Percentiles rank a stretch among this genome's conserved stretches.
Evolutionary conservation across 2,329 filamentous ascomycete genomes (phyloP).

Genomic region (Cadophora sp.): DNA sequence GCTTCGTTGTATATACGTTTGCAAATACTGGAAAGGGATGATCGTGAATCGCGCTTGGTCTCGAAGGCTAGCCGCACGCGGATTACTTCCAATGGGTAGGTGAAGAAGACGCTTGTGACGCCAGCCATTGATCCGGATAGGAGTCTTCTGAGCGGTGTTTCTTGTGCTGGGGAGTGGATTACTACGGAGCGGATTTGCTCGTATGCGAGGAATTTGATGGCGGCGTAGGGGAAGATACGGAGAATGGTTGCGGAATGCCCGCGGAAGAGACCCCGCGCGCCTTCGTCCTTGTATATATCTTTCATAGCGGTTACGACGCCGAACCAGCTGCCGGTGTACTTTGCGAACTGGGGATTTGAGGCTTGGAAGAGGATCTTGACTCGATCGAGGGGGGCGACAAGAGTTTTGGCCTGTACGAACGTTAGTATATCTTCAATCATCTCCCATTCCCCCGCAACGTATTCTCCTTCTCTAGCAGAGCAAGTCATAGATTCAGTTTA

Average conservation of each 20-base stretch:
- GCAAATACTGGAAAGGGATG: conserved; percentile 78
- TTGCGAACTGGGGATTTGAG: conserved; percentile 89
- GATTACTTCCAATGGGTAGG: conserved; percentile 93
- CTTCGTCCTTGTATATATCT: conserved; percentile 81
- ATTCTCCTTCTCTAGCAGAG: not conserved
- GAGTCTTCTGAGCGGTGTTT: conserved; percentile 81
- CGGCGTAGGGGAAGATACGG: conserved; percentile 95
- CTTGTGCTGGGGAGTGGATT: conserved; percentile 74
- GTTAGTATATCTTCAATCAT: conserved; percentile 22
- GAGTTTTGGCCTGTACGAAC: conserved; percentile 79
- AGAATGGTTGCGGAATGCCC: conserved; percentile 94
- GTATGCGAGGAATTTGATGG: conserved; percentile 97
- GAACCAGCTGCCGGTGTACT: conserved; percentile 89
- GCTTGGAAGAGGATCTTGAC: conserved; percentile 99
- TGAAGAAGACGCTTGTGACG: conserved; percentile 92
- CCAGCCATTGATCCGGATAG: conserved; percentile 78
- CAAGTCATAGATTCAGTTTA: conserved; percentile 15
- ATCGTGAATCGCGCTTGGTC: conserved; percentile 76
- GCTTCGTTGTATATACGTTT: conserved; percentile 86
- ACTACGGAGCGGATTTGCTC: conserved; percentile 87
- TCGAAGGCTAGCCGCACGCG: conserved; percentile 94
- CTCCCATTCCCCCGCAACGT: not conserved
- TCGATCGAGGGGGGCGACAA: conserved; percentile 93
- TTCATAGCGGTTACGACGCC: conserved; percentile 83
- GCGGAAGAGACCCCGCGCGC: conserved; percentile 80